Conservation (phyloP, 345 rosid genomes). For the Pseudoturritis turrita region DNA sequence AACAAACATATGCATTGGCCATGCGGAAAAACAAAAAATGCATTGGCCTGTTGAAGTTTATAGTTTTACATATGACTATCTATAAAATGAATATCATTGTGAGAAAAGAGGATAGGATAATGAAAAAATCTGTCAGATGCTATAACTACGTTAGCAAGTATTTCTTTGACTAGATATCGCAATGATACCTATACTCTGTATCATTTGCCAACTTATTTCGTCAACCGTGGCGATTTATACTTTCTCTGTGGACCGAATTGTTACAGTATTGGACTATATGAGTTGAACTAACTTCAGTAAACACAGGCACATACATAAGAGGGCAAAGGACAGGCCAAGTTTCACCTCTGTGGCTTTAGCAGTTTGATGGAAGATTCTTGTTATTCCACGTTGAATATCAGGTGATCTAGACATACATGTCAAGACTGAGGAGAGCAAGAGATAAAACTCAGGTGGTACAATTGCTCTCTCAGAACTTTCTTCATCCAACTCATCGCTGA, state of each 20-base stretch:
- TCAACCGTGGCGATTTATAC: not conserved
- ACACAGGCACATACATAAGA: constrained; percentile 2
- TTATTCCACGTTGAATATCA: constrained; percentile 95
- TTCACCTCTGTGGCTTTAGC: constrained; percentile 85
- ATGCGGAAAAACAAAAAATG: too few species aligned
- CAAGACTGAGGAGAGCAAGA: constrained; percentile 64
- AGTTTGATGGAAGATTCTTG: constrained; percentile 90
- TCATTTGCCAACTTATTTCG: not conserved
- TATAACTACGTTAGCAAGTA: not conserved
- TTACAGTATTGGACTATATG: not conserved
- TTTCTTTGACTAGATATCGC: not conserved
- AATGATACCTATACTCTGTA: not conserved
- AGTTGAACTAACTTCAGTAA: not conserved
- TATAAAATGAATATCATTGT: not conserved
- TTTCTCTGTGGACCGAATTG: not conserved
- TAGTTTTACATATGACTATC: constrained; percentile 7
- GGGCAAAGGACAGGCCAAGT: constrained; percentile 7
- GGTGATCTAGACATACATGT: constrained; percentile 68
- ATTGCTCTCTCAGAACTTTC: constrained; percentile 38
- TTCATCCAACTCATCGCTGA: constrained; percentile 31
- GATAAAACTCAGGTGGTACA: constrained; percentile 43
- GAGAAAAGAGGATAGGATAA: constrained; percentile 3
- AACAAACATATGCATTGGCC: not conserved
- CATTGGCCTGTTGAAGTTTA: not conserved
- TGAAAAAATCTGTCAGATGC: not conserved